Conservation (phyloP, 2,329 filamentous ascomycete genomes). For the Alternaria sp. region DNA sequence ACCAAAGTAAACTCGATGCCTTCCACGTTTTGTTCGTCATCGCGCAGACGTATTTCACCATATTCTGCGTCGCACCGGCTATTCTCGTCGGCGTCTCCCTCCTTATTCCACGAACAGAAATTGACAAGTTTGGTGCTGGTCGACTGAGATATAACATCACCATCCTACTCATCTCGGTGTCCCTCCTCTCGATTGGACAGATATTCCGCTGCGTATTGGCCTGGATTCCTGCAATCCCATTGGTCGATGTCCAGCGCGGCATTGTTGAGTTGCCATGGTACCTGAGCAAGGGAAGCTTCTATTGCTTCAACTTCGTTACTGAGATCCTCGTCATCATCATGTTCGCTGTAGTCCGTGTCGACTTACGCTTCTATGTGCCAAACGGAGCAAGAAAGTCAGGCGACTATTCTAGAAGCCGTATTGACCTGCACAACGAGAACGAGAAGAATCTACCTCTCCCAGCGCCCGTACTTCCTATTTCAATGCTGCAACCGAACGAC, state of each 20-base stretch:
- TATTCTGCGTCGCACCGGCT: conserved; percentile 72
- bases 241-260: conserved; percentile 59
- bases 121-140: conserved; percentile 72
- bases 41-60: conserved; percentile 68
- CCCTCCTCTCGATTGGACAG: conserved; percentile 72
- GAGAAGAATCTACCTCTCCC: conserved; percentile 32
- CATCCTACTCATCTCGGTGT: conserved; percentile 67
- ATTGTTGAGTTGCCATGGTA: conserved; percentile 66
- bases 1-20: conserved; percentile 58
- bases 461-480: conserved; percentile 16
- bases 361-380: conserved; percentile 78
- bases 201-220: conserved; percentile 70
- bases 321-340: conserved; percentile 75
- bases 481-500: conserved; percentile 22
- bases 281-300: conserved; percentile 76
- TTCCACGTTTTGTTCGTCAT: conserved; percentile 72
- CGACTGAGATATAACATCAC: conserved; percentile 71
- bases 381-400: conserved; percentile 66
- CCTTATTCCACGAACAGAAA: conserved; percentile 53
- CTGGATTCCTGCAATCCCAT: conserved; percentile 58
- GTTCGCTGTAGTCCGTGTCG: conserved; percentile 74
- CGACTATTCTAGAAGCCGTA: conserved; percentile 37
- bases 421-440: conserved; percentile 30
- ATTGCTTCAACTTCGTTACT: conserved; percentile 78
- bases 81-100: conserved; percentile 61